Evolutionary conservation across 2,329 filamentous ascomycete species (phyloP), one percentile per base, ranked within the genome.

Genomic region (Claviceps monticola): DNA sequence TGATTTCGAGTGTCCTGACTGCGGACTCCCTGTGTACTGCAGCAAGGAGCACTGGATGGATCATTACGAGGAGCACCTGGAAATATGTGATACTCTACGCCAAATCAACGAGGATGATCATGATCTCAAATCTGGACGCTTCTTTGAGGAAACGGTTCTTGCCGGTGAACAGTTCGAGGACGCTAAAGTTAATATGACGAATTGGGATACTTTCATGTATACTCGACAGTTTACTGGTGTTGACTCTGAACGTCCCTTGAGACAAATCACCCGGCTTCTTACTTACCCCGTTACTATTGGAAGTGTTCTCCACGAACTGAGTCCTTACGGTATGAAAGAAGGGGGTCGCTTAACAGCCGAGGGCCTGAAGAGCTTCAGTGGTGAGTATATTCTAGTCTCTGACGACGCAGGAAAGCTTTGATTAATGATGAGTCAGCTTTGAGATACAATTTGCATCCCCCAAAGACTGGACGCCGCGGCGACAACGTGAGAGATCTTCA

Each of bases 91-190:
- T 62, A 86, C 86, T 0, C 72, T 98, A 52, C 77, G 85, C 57
- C 85, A 97, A 69, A 91, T 95, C 69, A 98, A 98, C 60, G 93
- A 98, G 70, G 93, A 98, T 63, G 93, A 98, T 60, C 94, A 98
- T 64, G 93, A 98, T 66, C 70, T 98, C 58, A 78, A 86, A 49
- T 95, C 88, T 17, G 93, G 93, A 3, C 80, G 93, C 29, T 85
- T 88, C 67, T 98, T 98, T 68, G 84, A 86, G 14, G 94, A 98
- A 67, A 97, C 95, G 62, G 82, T 90, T 55, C 95, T 95, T 63
- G 89, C 93, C 0, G 87, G 85, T 14, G 76, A 83, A 51, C 90
- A 96, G 70, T 82, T 96, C 65, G 90, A 96, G 57, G 91, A 96
- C 66, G 87, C 89, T 37, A 76, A 93, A 58, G 81, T 96, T 58